Evolutionary conservation across 192 early-diverging fungal genomes (phyloP), one percentile per base, ranked within the genome.

Genomic region (Obelidium mucronatum): DNA sequence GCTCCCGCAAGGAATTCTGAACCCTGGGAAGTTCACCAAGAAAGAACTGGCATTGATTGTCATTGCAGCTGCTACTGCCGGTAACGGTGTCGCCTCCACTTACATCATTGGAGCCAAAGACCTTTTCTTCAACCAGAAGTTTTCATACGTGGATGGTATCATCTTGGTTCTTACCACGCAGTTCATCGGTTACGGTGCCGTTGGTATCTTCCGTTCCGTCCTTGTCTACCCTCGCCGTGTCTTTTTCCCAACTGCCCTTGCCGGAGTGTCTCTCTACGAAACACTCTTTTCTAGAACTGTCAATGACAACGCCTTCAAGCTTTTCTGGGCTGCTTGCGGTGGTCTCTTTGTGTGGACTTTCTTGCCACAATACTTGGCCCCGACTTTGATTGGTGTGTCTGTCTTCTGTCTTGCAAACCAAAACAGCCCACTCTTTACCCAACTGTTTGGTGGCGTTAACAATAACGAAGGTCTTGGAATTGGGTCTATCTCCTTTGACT

Each of bases 1-100:
- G 11, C 19, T 68, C 15, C 66, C 66, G 3, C 13, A 13, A 24
- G 66, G 66, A 52, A 68, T 68, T 51, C 37, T 72, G 17, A 96
- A 96, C 73, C 91, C 91, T 0, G 93, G 92, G 0, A 92, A 88
- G 24, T 96, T 94, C 81, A 91, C 85, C 78, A 88, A 92, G 76
- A 96, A 96, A 74, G 93, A 94, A 40, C 92, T 93, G 68, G 91
- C 90, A 3, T 80, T 94, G 4, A 92, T 93, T 37, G 88, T 89
- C 5, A 87, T 92, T 63, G 22, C 59, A 40, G 59, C 60, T 28
- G 6, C 67, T 3, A 80, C 60, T 1, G 74, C 68, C 28, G 17
- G 22, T 17, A 33, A 17, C 22, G 67, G 48, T 62, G 54, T 71
- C n/a, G 40, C 36, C 39, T 37, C 66, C 24, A 68, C 67, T 33